Evolutionary conservation across 106 monocot species (phyloP), one percentile per base, ranked within the genome.

Genomic region (Alisma plantagoaquatica): DNA sequence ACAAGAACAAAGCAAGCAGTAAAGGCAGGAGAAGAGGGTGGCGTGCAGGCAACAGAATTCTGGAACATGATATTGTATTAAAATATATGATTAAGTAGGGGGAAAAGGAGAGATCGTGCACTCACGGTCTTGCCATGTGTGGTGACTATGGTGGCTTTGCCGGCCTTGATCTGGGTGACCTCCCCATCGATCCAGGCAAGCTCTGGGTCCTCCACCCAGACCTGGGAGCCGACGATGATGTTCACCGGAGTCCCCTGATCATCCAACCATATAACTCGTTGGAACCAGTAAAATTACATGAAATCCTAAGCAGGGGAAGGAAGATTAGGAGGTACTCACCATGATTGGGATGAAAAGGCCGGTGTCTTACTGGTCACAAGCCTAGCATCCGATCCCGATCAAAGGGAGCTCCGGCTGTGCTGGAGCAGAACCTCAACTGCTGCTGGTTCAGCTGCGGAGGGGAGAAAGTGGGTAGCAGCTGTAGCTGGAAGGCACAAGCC

Each of bases 191-290:
- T 77, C 93, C 93, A 93, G 0, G 93, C 93, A n/a, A 31, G 41
- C 19, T 75, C 83, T 14, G 69, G 74, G 43, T 93, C 74, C 68
- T 93, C 93, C 31, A 57, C 69, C 93, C 93, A 93, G 3, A 93
- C 93, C 9, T 93, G 87, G 4, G 87, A 83, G 24, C 93, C 93
- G 46, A 94, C 88, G 59, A 94, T 63, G 54, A 94, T 94, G 80
- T 94, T 94, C 77, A 94, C 94, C 72, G 94, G 84, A 46, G 94
- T 84, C 57, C 94, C 94, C 94, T 94, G 69, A 26, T 24, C 30
- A 19, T 20, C 16, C 45, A 52, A 52, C 6, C 27, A 52, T 0
- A 12, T 15, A 22, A 30, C 43, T 18, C 27, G 44, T n/a, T 12
- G 2, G 33, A 48, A n/a, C 22, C 3, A 55, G 31, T 1, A 41